These are phyloP conservation scores for Syzygium aqueum DNA, from an alignment of 345 rosid genomes.

Conservation along the genomic window DNA sequence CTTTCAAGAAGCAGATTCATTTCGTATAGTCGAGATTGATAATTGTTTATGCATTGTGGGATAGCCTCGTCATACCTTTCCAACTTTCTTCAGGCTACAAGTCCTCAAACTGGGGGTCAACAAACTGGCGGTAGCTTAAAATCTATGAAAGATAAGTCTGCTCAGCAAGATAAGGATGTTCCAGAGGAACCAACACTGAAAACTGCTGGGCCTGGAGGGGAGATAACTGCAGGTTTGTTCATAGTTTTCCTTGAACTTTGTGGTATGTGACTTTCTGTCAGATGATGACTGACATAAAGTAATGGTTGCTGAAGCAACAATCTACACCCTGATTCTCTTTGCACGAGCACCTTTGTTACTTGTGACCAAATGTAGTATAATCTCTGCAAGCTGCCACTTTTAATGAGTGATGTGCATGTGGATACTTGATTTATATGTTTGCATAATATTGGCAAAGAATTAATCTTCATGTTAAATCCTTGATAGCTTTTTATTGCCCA, in stretches of 20 bases:
- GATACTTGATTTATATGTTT: background rate
- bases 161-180: conserved; percentile 60
- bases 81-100: conserved; percentile 52
- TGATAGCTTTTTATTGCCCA: background rate
- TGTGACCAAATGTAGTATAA: background rate
- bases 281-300: background rate
- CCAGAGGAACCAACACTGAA: conserved; percentile 76
- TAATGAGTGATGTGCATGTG: background rate
- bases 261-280: background rate
- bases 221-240: conserved; percentile 87
- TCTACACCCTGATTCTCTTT: background rate
- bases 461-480: background rate
- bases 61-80: background rate
- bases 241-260: background rate
- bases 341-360: background rate
- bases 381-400: background rate
- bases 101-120: conserved; percentile 75
- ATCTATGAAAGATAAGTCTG: conserved; percentile 70
- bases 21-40: background rate
- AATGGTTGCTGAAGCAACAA: background rate
- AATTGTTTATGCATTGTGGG: background rate
- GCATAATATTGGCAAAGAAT: background rate
- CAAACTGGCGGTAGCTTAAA: conserved; percentile 78
- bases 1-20: background rate
- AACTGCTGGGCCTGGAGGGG: conserved; percentile 90